Conservation (phyloP, 164 flowering plant genomes). For the Vitis labrusca region DNA sequence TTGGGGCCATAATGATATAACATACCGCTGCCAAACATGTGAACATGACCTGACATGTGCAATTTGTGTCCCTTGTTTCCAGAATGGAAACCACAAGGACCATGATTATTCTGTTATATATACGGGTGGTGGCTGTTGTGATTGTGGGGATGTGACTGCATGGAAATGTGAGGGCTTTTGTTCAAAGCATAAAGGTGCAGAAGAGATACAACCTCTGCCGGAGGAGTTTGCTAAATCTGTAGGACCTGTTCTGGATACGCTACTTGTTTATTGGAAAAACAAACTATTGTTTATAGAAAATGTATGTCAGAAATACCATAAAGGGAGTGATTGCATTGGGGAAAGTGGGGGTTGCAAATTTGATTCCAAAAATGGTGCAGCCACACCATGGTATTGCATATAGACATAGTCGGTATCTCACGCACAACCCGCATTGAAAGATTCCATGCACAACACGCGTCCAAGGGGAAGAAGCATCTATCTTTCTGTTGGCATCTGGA, state of each 20-base stretch:
- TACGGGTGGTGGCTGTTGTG: slow-evolving; percentile 96
- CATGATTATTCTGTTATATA: slow-evolving; percentile 89
- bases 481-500: too few relatives aligned
- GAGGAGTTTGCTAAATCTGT: slow-evolving; percentile 56
- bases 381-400: too few relatives aligned
- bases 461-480: too few relatives aligned
- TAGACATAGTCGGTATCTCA: too few relatives aligned
- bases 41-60: slow-evolving; percentile 97
- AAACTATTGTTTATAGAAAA: slow-evolving; percentile 44
- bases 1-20: slow-evolving; percentile 85
- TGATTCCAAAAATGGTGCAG: too few relatives aligned
- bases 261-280: slow-evolving; percentile 61
- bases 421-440: too few relatives aligned
- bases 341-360: slow-evolving; percentile 34
- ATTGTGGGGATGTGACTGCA: slow-evolving; percentile 97
- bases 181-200: slow-evolving; percentile 92
- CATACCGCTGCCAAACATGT: slow-evolving; percentile 85
- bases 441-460: too few relatives aligned
- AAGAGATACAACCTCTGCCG: slow-evolving; percentile 78
- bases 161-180: slow-evolving; percentile 98
- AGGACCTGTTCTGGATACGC: slow-evolving; percentile 68
- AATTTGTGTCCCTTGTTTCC: slow-evolving; percentile 94
- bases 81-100: slow-evolving; percentile 84
- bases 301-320: slow-evolving; percentile 19
- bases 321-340: slow-evolving; percentile 19